Conservation (phyloP, 2,329 filamentous ascomycete genomes). For the Colletotrichum orchidophilum region DNA sequence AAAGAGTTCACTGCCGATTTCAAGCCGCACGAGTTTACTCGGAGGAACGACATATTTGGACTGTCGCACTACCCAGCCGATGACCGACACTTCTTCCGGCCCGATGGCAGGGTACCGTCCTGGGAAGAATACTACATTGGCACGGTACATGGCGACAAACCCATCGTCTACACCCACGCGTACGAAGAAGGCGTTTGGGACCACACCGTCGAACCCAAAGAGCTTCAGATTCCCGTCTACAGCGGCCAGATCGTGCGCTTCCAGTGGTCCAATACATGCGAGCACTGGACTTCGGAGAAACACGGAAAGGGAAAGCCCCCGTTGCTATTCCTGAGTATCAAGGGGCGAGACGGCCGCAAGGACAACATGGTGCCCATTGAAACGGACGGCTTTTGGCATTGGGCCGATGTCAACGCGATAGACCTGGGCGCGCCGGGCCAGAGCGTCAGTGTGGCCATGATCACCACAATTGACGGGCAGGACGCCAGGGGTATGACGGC, state of each 20-base stretch:
- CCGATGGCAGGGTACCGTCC: constrained; percentile 71
- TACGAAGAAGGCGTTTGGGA: constrained; percentile 62
- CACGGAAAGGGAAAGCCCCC: constrained; percentile 73
- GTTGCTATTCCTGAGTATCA: constrained; percentile 74
- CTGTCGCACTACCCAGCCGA: constrained; percentile 81
- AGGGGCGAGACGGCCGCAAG: constrained; percentile 72
- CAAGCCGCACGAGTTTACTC: constrained; percentile 67
- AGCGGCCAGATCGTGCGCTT: constrained; percentile 73
- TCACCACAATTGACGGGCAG: constrained; percentile 59
- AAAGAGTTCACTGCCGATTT: constrained; percentile 75
- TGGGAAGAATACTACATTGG: constrained; percentile 88
- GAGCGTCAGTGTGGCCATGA: constrained; percentile 69
- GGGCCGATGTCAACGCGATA: constrained; percentile 75
- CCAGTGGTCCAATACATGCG: constrained; percentile 81
- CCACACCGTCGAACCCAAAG: constrained; percentile 69
- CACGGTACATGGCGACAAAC: constrained; percentile 58
- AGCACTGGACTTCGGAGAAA: constrained; percentile 81
- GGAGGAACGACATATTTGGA: constrained; percentile 82
- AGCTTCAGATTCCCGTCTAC: constrained; percentile 68
- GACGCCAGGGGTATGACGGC: constrained; percentile 60
- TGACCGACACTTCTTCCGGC: constrained; percentile 74
- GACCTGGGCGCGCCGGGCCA: constrained; percentile 77
- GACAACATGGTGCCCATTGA: constrained; percentile 77
- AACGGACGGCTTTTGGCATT: constrained; percentile 84
- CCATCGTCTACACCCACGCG: constrained; percentile 56